These are phyloP conservation scores for Leccinum fibrillosum DNA, from an alignment of 768 basidiomycete genomes.

Conservation along the genomic window DNA sequence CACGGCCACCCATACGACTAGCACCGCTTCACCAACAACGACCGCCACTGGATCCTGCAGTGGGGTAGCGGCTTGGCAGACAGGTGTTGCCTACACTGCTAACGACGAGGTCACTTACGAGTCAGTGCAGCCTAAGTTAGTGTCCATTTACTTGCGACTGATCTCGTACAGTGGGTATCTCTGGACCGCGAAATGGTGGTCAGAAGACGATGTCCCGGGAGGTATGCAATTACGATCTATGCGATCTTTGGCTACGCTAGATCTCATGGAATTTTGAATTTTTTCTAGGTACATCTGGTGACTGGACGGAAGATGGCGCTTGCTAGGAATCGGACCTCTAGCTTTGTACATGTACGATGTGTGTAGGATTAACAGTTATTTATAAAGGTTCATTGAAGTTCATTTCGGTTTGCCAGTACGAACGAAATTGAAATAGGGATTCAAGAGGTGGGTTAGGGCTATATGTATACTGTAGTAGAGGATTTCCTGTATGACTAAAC, in stretches of 20 bases:
- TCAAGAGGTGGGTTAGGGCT: neutral
- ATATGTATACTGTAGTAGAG: neutral
- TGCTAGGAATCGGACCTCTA: conserved; percentile 31
- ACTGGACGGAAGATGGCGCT: conserved; percentile 56
- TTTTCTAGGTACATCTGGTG: conserved; percentile 43
- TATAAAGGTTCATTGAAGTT: neutral
- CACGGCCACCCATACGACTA: conserved; percentile 10
- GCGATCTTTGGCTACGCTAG: neutral
- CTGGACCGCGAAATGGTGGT: conserved; percentile 63
- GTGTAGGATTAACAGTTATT: neutral
- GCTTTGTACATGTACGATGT: neutral
- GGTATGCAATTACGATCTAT: conserved; percentile 21
- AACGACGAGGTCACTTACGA: conserved; percentile 50
- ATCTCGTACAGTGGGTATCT: conserved; percentile 23
- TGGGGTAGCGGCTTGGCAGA: conserved; percentile 50
- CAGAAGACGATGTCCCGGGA: conserved; percentile 50
- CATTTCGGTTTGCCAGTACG: neutral
- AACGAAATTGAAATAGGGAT: neutral
- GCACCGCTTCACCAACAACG: conserved; percentile 13
- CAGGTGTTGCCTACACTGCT: conserved; percentile 43
- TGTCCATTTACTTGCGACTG: neutral
- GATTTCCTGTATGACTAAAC: neutral
- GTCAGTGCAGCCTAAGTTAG: conserved; percentile 33
- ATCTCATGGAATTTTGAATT: neutral
- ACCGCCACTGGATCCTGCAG: conserved; percentile 39